A percentile compares a stretch with the other conserved stretches of the same genome.
Conservation (phyloP, 2,329 filamentous ascomycete species). For the Aureobasidium sp. region DNA sequence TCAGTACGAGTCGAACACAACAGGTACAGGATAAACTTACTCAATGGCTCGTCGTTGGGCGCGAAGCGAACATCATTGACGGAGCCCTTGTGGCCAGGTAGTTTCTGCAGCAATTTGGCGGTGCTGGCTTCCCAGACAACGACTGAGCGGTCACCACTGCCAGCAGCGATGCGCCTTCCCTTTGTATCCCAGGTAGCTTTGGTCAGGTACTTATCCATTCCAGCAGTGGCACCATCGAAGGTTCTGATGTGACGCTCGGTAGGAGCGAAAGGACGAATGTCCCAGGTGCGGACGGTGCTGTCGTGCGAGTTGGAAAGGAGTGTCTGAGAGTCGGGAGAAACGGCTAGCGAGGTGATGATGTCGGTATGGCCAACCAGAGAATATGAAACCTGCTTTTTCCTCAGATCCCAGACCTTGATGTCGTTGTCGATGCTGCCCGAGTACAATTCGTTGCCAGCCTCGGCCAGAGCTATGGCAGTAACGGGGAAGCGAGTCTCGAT, state of each 20-base stretch:
- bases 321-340: conserved; percentile 90
- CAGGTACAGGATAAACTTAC: conserved; percentile 50
- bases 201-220: conserved; percentile 86
- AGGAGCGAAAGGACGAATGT: conserved; percentile 89
- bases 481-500: conserved; percentile 89
- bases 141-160: conserved; percentile 83
- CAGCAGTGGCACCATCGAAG: conserved; percentile 83
- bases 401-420: conserved; percentile 93
- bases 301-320: conserved; percentile 91
- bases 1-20: neutral
- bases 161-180: conserved; percentile 80
- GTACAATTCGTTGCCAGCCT: conserved; percentile 93
- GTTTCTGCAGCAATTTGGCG: conserved; percentile 88
- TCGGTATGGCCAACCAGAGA: conserved; percentile 84
- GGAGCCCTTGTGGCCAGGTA: conserved; percentile 89
- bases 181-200: conserved; percentile 82
- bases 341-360: conserved; percentile 78
- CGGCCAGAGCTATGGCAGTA: conserved; percentile 82
- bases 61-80: conserved; percentile 94
- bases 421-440: conserved; percentile 94
- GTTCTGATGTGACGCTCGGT: conserved; percentile 76
- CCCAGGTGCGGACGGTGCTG: conserved; percentile 89
- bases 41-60: conserved; percentile 73
- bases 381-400: conserved; percentile 84
- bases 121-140: conserved; percentile 83